Base-by-base conservation (phyloP, 2,329 filamentous ascomycete genomes). In the Byssothecium circinans region DNA sequence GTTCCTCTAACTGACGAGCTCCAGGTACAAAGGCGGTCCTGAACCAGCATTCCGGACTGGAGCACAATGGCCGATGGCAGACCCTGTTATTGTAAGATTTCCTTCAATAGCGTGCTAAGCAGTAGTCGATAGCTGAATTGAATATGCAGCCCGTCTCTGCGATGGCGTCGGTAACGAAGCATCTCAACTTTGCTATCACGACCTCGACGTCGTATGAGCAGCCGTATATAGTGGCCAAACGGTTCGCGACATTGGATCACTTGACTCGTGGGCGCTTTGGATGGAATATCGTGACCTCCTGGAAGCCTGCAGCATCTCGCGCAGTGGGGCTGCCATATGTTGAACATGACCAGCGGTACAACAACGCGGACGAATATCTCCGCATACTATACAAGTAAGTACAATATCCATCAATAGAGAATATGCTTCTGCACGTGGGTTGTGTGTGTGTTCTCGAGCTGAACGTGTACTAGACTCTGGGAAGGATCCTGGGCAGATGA, bases 11-110 rank as follows among this genome's bases (percentile, higher is more conserved):
- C 12, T 38, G 17, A 20, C 18, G 12, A 4, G 8, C 5, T 18
- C 47, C n/a, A 49, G 47, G 18, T 87, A 86, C 68, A 81, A 82
- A 49, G 78, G 82, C 2, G 83, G 82, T 48, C 73, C 86, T 2
- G 76, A 78, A 1, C 79, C 84, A 0, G 81, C 83, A 0, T 78
- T 86, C 34, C 64, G 76, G 0, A 80, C 81, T 0, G 84, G 81
- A 1, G 82, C 84, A 0, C 85, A 88, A 63, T 87, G 82, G 78
- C 85, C 85, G 0, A 80, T 86, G 8, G 85, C 85, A 50, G 84
- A 87, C 57, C 84, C 84, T 0, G 60, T 87, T 1, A 78, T 79
- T 1, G 77, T 83, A 43, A 22, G 52, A n/a, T n/a, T 8, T 8
- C 32, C 17, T 14, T 34, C 6, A 8, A 6, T 6, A n/a, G n/a